Conservation (phyloP, 305 asterid genomes). For the Fraxinus latifolia region DNA sequence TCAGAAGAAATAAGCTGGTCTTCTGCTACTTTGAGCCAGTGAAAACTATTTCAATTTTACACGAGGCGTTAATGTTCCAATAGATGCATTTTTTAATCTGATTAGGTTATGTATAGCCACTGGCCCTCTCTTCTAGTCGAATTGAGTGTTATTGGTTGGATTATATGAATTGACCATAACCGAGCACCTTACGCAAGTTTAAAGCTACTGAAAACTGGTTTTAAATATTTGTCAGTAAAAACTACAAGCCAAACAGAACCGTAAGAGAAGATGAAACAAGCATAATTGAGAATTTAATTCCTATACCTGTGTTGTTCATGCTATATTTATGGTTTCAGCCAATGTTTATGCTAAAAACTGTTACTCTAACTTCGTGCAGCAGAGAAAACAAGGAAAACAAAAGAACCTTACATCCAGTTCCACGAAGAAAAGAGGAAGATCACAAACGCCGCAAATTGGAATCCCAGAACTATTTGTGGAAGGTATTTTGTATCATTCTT, state of each 20-base stretch:
- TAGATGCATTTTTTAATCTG: background rate
- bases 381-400: slow-evolving; percentile 42
- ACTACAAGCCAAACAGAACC: background rate
- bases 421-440: slow-evolving; percentile 24
- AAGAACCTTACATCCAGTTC: slow-evolving; percentile 22
- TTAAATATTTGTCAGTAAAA: background rate
- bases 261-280: background rate
- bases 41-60: background rate
- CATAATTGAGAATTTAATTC: background rate
- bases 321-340: background rate
- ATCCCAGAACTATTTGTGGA: slow-evolving; percentile 23
- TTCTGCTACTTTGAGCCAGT: background rate
- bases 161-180: background rate
- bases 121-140: background rate
- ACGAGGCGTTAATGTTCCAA: background rate
- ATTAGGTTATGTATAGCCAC: background rate
- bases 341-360: slow-evolving; percentile 3
- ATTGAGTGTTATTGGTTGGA: background rate
- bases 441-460: slow-evolving; percentile 23
- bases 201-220: background rate
- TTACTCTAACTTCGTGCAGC: slow-evolving; percentile 34
- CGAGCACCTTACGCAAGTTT: background rate
- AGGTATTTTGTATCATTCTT: slow-evolving; percentile 30
- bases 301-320: background rate
- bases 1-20: background rate